Evolutionary conservation across 345 rosid species (phyloP), one percentile per base, ranked within the genome.

Genomic region (Gossypium sturtianum): DNA sequence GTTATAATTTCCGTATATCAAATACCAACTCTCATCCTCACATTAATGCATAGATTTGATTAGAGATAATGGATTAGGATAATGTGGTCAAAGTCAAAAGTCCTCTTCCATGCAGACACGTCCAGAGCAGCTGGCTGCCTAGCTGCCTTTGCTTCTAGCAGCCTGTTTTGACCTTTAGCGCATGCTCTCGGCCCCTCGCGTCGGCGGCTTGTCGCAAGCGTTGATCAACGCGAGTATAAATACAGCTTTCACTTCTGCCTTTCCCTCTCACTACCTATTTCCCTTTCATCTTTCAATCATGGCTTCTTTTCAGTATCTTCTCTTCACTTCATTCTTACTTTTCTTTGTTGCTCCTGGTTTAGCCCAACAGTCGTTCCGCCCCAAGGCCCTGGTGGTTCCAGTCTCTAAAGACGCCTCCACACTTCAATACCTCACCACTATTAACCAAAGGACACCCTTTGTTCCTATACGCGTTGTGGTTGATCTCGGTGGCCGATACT

Each of bases 401-500:
- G 84, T 92, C 20, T 68, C 87, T 5, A 88, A 87, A 76, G 96
- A 92, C 68, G 70, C 85, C 16, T 54, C 88, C 1, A 81, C 97
- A 13, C 89, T 78, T 75, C 95, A 90, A 80, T 89, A 88, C 75
- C 44, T 85, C 12, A 85, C 97, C 60, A 70, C 71, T 16, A 77
- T 92, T 43, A 73, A 76, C 43, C 93, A 87, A 74, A 79, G 96
- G 45, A 88, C 92, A 7, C 94, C 92, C 9, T 84, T 73, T 15
- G 80, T 84, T 19, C 79, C 89, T 15, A 79, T 83, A 13, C 73
- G 70, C 62, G 78, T 87, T 0, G 88, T 86, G 23, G 78, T 89
- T 25, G 92, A 92, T 65, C 86, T 90, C 2, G 95, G 94, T 2
- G 97, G 96, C 45, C 88, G 77, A 22, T 52, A 51, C 73, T 65